These are phyloP conservation scores for Aspergillus brasiliensis DNA, from an alignment of 2,329 filamentous ascomycete species.

Conservation along the genomic window DNA sequence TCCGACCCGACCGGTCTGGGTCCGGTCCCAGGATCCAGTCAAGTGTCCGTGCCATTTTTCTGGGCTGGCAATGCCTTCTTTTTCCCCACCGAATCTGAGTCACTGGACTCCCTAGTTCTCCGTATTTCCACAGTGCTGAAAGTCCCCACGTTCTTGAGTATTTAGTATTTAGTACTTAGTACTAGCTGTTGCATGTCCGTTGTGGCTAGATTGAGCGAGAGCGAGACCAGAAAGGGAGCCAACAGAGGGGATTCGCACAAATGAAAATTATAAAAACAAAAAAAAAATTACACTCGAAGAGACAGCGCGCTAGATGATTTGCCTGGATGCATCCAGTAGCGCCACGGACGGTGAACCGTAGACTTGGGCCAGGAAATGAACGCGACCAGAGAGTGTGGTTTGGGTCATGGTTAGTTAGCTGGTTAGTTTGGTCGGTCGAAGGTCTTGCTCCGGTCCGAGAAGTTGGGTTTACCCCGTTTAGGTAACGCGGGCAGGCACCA, in stretches of 20 bases:
- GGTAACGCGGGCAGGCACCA: background rate
- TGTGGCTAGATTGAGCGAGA: background rate
- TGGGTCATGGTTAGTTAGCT: background rate
- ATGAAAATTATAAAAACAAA: no score
- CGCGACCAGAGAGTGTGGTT: slow-evolving; percentile 2
- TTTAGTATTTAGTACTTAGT: background rate
- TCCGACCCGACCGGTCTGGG: slow-evolving; percentile 4
- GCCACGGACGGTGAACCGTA: slow-evolving; percentile 20
- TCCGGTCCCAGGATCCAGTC: background rate
- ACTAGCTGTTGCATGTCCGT: background rate
- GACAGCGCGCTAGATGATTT: slow-evolving; percentile 10
- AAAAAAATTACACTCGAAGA: background rate
- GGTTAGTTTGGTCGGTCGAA: slow-evolving; percentile 1
- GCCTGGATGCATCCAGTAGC: slow-evolving; percentile 9
- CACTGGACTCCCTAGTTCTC: background rate
- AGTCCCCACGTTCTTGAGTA: background rate
- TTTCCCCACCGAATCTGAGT: slow-evolving; percentile 1
- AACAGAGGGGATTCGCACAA: background rate
- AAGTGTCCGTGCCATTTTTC: slow-evolving; percentile 6
- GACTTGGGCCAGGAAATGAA: slow-evolving; percentile 16
- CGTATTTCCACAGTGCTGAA: background rate
- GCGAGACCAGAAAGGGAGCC: background rate
- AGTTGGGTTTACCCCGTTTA: background rate
- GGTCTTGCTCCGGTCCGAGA: background rate
- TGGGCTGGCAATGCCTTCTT: background rate